These are phyloP conservation scores for Mesotaenium endlicherianum DNA, from an alignment of 139 green algal species.

Conservation along the genomic window DNA sequence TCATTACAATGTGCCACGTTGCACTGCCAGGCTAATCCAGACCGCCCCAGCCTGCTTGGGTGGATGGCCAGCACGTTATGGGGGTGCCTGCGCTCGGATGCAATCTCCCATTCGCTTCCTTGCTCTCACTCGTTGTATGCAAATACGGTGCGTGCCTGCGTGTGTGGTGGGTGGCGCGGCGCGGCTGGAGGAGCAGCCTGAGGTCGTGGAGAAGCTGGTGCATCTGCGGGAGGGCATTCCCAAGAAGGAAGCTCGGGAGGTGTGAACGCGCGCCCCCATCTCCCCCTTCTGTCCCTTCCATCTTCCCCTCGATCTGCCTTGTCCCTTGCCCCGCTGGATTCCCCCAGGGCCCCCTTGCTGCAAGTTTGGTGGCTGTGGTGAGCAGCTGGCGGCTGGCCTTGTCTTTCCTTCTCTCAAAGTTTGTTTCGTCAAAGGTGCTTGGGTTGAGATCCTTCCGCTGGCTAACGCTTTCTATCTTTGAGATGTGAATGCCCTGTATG, in stretches of 20 bases:
- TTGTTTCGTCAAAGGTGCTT: background rate
- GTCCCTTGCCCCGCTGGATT: background rate
- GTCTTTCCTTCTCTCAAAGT: background rate
- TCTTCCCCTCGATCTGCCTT: background rate
- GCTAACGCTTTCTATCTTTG: no score
- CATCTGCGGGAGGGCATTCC: slow-evolving; percentile 10
- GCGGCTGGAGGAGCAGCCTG: background rate
- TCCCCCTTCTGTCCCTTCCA: background rate
- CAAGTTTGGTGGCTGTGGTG: background rate
- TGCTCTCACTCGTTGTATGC: no score
- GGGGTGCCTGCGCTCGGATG: no score
- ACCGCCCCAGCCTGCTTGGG: no score
- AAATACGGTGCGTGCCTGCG: no score
- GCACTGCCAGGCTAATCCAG: no score
- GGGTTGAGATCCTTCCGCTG: no score
- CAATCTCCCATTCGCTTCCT: no score
- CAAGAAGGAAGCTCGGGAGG: slow-evolving; percentile 12
- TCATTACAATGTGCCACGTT: no score
- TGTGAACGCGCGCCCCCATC: background rate
- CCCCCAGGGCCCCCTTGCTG: background rate
- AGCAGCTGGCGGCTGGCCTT: background rate
- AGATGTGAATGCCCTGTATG: no score
- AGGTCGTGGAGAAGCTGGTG: slow-evolving; percentile 14
- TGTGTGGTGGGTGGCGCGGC: no score
- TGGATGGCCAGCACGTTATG: no score